Conservation (phyloP, 345 rosid genomes). For the Limnanthes douglasii region DNA sequence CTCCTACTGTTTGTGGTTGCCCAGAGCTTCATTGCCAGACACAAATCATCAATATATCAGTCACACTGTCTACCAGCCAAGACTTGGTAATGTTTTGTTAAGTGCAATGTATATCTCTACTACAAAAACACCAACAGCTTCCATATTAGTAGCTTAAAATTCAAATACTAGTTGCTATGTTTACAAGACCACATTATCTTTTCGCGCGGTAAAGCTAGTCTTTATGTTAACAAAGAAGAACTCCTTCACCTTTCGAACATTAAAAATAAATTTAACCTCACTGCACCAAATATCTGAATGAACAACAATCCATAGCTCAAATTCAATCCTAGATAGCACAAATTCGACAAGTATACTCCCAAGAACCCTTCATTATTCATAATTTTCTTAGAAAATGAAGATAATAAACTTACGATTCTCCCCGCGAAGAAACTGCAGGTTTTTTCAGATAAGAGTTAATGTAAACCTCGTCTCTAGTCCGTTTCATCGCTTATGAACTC, state of each 20-base stretch:
- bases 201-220: neutral
- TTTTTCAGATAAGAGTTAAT: conserved; percentile 33
- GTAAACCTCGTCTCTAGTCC: conserved; percentile 58
- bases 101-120: conserved; percentile 1
- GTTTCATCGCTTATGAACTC: conserved; percentile 40
- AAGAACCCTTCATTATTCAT: conserved; percentile 5
- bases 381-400: conserved; percentile 5
- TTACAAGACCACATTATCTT: neutral
- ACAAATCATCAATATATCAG: neutral
- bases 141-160: too few species aligned
- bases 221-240: too few species aligned
- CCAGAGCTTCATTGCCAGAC: conserved; percentile 35
- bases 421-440: conserved; percentile 44
- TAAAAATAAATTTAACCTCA: neutral
- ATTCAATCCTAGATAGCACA: neutral
- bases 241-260: neutral
- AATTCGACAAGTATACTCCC: conserved; percentile 2
- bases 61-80: neutral
- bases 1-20: conserved; percentile 34
- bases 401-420: conserved; percentile 47
- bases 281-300: conserved; percentile 6
- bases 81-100: neutral
- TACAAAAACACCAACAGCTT: neutral
- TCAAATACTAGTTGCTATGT: neutral
- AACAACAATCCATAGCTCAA: neutral